Base-by-base conservation (phyloP, 2,329 filamentous ascomycete genomes). In the Aspergillus phoenicis region DNA sequence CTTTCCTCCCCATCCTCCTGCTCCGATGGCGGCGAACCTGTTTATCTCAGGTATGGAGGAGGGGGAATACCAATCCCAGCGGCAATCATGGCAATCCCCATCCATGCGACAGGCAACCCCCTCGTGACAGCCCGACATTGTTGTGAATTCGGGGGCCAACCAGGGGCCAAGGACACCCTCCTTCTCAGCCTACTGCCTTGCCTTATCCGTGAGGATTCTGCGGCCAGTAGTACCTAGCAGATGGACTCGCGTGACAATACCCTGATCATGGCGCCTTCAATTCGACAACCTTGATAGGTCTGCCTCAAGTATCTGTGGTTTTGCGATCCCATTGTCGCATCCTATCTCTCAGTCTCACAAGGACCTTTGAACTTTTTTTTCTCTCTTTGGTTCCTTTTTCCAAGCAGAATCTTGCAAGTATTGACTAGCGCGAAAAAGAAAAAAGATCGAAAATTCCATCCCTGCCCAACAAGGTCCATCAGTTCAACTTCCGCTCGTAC, bases 51-150 rank as follows among this genome's bases (percentile, higher is more conserved):
- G 24, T 30, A 30, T 49, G 26, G 4, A 33, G 4, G 26, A 3
- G n/a, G 10, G 20, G 3, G 8, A 13, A n/a, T 30, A 30, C 45
- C 24, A n/a, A 17, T 49, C 45, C 45, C 45, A 49, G 22, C 52
- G 52, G 33, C 52, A 54, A 43, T 45, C 41, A 26, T 45, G 22
- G 13, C 17, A 22, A 41, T 33, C 28, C 28, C 54, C 45, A 47
- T 58, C 62, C 62, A 63, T 60, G 62, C 59, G 61, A 63, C 61
- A 56, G 52, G 51, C 51, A 61, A 55, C 47, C 53, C 33, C 54
- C 61, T 47, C 62, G 60, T 63, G 62, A 63, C 62, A 61, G 49
- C 48, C 30, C 52, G 43, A 41, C 52, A 55, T 55, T 55, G 47
- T 49, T 33, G 39, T 20, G 45, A 45, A 53, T 30, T 43, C 20